A percentile compares a stretch with the other conserved stretches of the same genome.
These are phyloP conservation scores for Wickerhamiella infanticola DNA, from an alignment of 1,139 yeast species.

Conservation along the genomic window DNA sequence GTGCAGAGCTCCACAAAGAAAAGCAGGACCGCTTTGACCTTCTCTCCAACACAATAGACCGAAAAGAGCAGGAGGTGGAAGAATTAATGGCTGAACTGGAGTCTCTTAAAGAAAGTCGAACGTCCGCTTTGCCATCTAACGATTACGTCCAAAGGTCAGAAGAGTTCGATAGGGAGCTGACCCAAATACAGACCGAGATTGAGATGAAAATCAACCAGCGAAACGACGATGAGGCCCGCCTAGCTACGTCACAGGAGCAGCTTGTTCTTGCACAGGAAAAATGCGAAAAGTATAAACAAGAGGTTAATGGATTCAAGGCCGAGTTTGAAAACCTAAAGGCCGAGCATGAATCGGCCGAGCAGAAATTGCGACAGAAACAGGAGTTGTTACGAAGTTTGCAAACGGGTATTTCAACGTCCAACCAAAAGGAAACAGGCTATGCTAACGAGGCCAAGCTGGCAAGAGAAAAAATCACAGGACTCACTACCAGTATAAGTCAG, in stretches of 20 bases:
- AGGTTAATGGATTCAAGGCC: conserved; percentile 23
- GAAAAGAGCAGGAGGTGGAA: conserved; percentile 38
- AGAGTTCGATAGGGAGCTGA: conserved; percentile 45
- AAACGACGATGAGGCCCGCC: conserved; percentile 30
- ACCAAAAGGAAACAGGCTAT: conserved; percentile 70
- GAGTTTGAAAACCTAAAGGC: conserved; percentile 33
- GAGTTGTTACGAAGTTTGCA: conserved; percentile 50
- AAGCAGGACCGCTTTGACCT: conserved; percentile 27
- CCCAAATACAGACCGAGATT: conserved; percentile 49
- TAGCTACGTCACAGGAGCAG: conserved; percentile 3
- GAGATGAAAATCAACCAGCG: conserved; percentile 43
- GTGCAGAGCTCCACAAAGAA: conserved; percentile 13
- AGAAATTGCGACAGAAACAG: conserved; percentile 43
- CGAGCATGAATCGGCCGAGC: conserved; percentile 29
- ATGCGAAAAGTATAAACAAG: conserved; percentile 1
- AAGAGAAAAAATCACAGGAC: conserved; percentile 40
- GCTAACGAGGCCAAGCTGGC: conserved; percentile 54
- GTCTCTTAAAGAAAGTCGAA: conserved; percentile 28
- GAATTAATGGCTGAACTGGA: conserved; percentile 49
- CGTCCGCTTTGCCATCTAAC: not conserved
- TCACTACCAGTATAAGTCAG: conserved; percentile 45
- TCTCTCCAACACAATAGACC: conserved; percentile 29
- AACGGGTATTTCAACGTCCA: conserved; percentile 82
- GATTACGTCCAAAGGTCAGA: conserved; percentile 21
- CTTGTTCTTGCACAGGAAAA: conserved; percentile 9